Conservation (phyloP, 1,139 yeast genomes). For the Sugiyamaella novakii region DNA sequence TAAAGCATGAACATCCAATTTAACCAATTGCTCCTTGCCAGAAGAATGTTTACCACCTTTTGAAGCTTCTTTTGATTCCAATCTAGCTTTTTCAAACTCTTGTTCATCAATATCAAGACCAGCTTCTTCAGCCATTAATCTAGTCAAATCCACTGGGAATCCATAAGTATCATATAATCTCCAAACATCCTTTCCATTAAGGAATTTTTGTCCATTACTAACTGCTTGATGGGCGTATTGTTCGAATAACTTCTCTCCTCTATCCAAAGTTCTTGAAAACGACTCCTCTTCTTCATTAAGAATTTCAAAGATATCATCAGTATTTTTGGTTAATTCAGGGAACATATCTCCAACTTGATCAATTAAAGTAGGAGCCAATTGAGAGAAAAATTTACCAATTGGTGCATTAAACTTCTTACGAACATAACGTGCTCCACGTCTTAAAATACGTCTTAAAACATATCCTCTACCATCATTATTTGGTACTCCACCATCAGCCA, state of each 20-base stretch:
- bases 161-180: slow-evolving; percentile 98
- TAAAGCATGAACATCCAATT: slow-evolving; percentile 87
- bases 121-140: slow-evolving; percentile 98
- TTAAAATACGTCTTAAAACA: slow-evolving; percentile 90
- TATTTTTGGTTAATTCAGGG: slow-evolving; percentile 82
- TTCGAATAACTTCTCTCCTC: slow-evolving; percentile 96
- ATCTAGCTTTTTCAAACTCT: slow-evolving; percentile 87
- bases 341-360: slow-evolving; percentile 84
- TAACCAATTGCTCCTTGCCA: slow-evolving; percentile 57
- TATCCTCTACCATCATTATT: slow-evolving; percentile 99
- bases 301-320: slow-evolving; percentile 80
- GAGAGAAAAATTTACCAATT: slow-evolving; percentile 89
- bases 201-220: slow-evolving; percentile 69
- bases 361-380: slow-evolving; percentile 88
- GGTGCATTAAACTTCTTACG: slow-evolving; percentile 96
- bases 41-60: slow-evolving; percentile 80
- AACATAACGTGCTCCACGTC: slow-evolving; percentile 97
- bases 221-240: slow-evolving; percentile 85
- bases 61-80: slow-evolving; percentile 90
- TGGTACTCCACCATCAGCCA: slow-evolving; percentile 99
- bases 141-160: slow-evolving; percentile 96
- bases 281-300: slow-evolving; percentile 94
- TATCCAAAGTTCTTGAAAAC: slow-evolving; percentile 90
- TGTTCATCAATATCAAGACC: slow-evolving; percentile 90
- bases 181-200: slow-evolving; percentile 96